A percentile compares a stretch with the other conserved stretches of the same genome.
phyloP scores from a whole-genome alignment of 495 filamentous ascomycete species.

The Aspergillus ellipticus region DNA sequence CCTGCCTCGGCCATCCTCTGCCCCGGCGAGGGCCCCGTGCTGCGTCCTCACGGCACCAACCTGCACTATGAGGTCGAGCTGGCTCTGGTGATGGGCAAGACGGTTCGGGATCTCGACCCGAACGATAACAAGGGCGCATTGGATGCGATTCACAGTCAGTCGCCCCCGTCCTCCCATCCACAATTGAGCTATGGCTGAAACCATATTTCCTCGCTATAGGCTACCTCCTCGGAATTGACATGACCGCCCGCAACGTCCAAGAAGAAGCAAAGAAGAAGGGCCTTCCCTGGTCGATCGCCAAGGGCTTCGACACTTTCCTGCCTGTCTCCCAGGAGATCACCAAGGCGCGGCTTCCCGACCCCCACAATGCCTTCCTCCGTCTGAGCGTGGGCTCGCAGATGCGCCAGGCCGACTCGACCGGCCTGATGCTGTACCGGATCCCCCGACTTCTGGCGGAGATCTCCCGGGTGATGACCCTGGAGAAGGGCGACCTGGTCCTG shows the following conservation, averaged over 20 bases:
- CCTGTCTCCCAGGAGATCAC: slow-evolving; percentile 76
- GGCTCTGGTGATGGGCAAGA: slow-evolving; percentile 79
- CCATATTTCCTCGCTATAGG: slow-evolving; percentile 34
- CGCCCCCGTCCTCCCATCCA: neutral
- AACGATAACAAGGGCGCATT: slow-evolving; percentile 52
- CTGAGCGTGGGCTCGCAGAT: slow-evolving; percentile 71
- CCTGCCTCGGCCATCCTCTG: slow-evolving; percentile 77
- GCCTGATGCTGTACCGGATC: slow-evolving; percentile 87
- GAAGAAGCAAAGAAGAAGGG: slow-evolving; percentile 95
- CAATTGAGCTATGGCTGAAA: neutral
- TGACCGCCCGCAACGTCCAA: slow-evolving; percentile 91
- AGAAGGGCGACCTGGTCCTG: slow-evolving; percentile 86
- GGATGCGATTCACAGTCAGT: slow-evolving; percentile 49
- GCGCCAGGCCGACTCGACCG: slow-evolving; percentile 79
- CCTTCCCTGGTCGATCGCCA: slow-evolving; percentile 92
- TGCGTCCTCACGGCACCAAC: slow-evolving; percentile 74
- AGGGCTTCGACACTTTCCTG: slow-evolving; percentile 96
- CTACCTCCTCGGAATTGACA: slow-evolving; percentile 85
- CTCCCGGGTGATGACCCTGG: slow-evolving; percentile 87
- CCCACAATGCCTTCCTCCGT: slow-evolving; percentile 81
- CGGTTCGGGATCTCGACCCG: slow-evolving; percentile 65
- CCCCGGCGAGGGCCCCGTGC: slow-evolving; percentile 74
- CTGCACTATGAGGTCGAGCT: slow-evolving; percentile 97
- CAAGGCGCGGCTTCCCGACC: slow-evolving; percentile 75
- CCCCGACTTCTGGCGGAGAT: slow-evolving; percentile 87